Evolutionary conservation across 2,329 filamentous ascomycete species (phyloP), one percentile per base, ranked within the genome.

Genomic region (Colletotrichum plurivorum): DNA sequence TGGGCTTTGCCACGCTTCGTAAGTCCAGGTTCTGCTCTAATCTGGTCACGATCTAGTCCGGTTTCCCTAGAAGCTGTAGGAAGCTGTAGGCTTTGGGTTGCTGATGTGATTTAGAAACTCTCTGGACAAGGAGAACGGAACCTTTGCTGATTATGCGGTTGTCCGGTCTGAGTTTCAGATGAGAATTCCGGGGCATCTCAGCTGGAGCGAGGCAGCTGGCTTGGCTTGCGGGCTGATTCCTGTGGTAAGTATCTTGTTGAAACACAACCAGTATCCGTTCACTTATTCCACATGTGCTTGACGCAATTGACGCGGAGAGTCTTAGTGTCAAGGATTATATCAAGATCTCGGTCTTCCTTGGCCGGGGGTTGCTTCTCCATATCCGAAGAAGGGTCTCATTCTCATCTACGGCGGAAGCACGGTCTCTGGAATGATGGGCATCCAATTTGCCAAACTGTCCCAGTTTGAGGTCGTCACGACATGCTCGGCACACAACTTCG

Each of bases 401-500:
- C 72, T 85, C 18, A 84, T 84, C 68, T 84, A 85, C 63, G 84
- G 83, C 39, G 83, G 82, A 18, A 85, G 85, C 76, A 89, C 85
- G 9, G 87, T 87, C 2, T 88, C 88, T 0, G 85, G 84, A 75
- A 85, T 88, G 54, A 84, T 88, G 64, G 83, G 77, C 5, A 83
- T 85, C 69, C 83, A 85, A 72, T 82, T 75, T 70, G 83, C 82
- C 60, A 82, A 81, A 69, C 74, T 79, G 27, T 81, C 80, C 8
- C 82, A 80, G 12, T 79, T 79, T 48, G 77, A 71, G 8, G 81
- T 84, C 6, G 74, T 82, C 8, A 74, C 82, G 1, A 84, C 82
- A 1, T 73, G 78, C 8, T 83, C 83, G 22, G 73, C 78, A 1
- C 69, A 70, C 22, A 84, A 85, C 72, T 77, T 78, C 48, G 79